Conservation (phyloP, 1,284 basidiomycete species). For the Fomitopsis pinicola region DNA sequence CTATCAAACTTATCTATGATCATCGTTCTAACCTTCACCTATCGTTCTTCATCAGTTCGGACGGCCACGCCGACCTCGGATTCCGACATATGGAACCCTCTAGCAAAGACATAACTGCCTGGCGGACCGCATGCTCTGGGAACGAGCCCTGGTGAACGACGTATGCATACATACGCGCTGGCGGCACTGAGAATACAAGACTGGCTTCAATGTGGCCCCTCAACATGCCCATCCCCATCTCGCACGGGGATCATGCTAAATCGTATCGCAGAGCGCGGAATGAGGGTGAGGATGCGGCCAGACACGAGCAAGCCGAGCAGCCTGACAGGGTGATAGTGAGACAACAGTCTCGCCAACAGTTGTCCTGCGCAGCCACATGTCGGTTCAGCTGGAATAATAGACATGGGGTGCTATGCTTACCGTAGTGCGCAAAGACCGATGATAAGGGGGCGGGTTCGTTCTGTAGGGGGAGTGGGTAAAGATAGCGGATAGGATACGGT, state of each 20-base stretch:
- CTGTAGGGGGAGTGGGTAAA: constrained; percentile 1
- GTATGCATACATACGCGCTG: too few species aligned
- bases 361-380: constrained; percentile 11
- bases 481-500: neutral
- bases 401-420: constrained; percentile 5
- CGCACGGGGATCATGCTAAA: constrained; percentile 19
- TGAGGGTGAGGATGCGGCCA: constrained; percentile 18
- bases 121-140: too few species aligned
- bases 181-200: too few species aligned
- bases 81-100: too few species aligned
- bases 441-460: constrained; percentile 20
- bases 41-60: too few species aligned
- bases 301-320: constrained; percentile 19
- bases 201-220: too few species aligned
- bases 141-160: too few species aligned
- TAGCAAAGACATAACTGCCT: too few species aligned
- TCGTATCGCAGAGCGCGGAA: constrained; percentile 20
- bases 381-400: neutral
- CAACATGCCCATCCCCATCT: neutral
- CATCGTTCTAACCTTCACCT: too few species aligned
- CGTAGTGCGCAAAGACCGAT: constrained; percentile 24
- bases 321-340: constrained; percentile 22
- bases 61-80: too few species aligned
- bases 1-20: too few species aligned
- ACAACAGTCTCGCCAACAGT: constrained; percentile 17